Base-by-base conservation (phyloP, 805 yeast species). In the Clavispora phyllophila region DNA sequence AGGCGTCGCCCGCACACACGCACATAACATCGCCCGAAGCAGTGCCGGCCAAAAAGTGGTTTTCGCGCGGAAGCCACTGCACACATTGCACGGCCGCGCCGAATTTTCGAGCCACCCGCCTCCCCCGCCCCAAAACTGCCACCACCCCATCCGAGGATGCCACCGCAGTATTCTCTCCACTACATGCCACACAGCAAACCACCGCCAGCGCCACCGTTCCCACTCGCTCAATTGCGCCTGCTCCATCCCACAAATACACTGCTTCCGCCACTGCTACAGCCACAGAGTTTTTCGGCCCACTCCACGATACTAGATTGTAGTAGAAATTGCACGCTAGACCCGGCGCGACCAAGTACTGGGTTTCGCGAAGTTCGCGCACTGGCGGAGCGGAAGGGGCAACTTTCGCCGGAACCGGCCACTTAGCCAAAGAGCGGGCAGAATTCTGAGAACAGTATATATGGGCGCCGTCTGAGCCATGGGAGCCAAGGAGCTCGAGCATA, bases 291-390 rank as follows among this genome's bases (percentile, higher is more conserved):
- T 78, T 62, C 13, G 51, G 51, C 7, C 56, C 57, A 0, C 89
- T 79, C 95, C 95, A 87, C 5, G 87, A 75, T 0, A 87, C 74
- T 42, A 85, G 65, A 55, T 85, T 85, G 1, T 87, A 74, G 60
- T 87, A 88, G 55, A 81, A 87, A 57, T 88, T 95, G 58, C 86
- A 82, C 46, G 83, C 65, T 41, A 87, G 60, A 2, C 79, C 79
- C 39, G 47, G 47, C 7, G 55, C 47, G 27, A 47, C 49, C 8
- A 51, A 40, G 39, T 51, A 51, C 42, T 49, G 51, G 15, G 47
- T 49, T 40, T 51, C 55, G 25, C 33, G 33, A 20, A 29, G 33
- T 10, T 15, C 33, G 33, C 20, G 33, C 31, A 14, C 17, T 6
- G 31, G 15, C 32, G 10, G 19, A 3, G 33, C 10, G 20, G 20